Evolutionary conservation across 2,329 filamentous ascomycete genomes (phyloP).

Genomic region (Geosmithia flava): DNA sequence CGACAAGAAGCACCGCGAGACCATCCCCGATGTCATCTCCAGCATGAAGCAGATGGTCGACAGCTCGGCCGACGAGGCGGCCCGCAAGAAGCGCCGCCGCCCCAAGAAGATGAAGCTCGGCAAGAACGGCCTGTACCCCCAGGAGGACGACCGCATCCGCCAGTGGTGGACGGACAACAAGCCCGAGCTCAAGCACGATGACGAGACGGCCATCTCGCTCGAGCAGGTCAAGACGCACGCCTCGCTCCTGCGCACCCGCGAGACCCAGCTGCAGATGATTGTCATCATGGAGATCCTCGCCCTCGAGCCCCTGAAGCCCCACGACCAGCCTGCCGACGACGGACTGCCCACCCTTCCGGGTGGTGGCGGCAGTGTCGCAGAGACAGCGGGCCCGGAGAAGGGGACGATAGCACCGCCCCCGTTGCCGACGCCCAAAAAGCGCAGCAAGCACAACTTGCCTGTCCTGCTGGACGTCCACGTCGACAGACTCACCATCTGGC

Average conservation of each 20-base stretch:
- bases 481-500: conserved; percentile 74
- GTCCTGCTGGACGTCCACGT: conserved; percentile 60
- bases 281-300: conserved; percentile 66
- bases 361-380: neutral
- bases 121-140: conserved; percentile 56
- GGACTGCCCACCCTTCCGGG: conserved; percentile 32
- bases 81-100: conserved; percentile 33
- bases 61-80: conserved; percentile 32
- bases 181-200: conserved; percentile 35
- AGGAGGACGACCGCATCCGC: conserved; percentile 51
- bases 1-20: conserved; percentile 71
- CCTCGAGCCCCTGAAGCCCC: conserved; percentile 41
- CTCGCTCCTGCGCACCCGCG: conserved; percentile 56
- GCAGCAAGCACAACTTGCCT: conserved; percentile 49
- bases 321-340: conserved; percentile 24
- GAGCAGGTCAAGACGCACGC: conserved; percentile 48
- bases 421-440: conserved; percentile 32
- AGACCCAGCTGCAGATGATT: conserved; percentile 73
- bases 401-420: conserved; percentile 12
- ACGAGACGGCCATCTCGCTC: conserved; percentile 27
- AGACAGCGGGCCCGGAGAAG: conserved; percentile 9
- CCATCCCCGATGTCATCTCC: conserved; percentile 48
- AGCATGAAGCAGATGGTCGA: conserved; percentile 43
- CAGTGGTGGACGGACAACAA: conserved; percentile 58
- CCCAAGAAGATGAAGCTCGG: conserved; percentile 53